These are phyloP conservation scores for Ganoderma boninense DNA, from an alignment of 1,284 basidiomycete genomes.

Conservation along the genomic window DNA sequence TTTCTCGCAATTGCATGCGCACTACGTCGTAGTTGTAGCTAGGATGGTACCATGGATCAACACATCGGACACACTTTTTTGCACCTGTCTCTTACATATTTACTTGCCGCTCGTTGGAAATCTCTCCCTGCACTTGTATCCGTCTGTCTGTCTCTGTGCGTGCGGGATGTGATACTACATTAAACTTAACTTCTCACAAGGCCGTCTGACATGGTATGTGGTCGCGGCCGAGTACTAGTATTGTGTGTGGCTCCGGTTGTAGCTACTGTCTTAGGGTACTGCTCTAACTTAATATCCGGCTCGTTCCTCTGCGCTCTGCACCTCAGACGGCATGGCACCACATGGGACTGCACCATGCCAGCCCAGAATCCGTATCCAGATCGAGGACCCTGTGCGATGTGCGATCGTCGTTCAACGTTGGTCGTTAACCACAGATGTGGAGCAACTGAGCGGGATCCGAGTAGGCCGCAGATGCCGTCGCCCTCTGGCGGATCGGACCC, in stretches of 20 bases:
- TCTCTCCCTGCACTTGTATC: background rate
- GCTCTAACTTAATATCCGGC: slow-evolving; percentile 24
- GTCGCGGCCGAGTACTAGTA: background rate
- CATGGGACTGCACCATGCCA: background rate
- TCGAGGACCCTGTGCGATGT: background rate
- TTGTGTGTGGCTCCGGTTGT: slow-evolving; percentile 17
- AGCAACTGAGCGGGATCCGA: slow-evolving; percentile 1
- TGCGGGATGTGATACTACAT: slow-evolving; percentile 9
- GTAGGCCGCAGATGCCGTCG: background rate
- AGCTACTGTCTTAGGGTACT: slow-evolving; percentile 29
- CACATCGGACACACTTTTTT: slow-evolving; percentile 21
- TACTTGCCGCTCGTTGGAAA: slow-evolving; percentile 18
- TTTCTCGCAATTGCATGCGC: slow-evolving; percentile 7
- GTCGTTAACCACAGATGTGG: background rate
- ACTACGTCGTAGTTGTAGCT: slow-evolving; percentile 11
- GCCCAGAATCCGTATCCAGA: background rate
- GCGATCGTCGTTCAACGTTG: no score
- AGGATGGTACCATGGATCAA: slow-evolving; percentile 19
- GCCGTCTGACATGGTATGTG: background rate
- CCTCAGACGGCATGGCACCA: background rate
- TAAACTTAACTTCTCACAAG: background rate
- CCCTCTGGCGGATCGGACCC: slow-evolving; percentile 5
- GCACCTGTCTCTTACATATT: slow-evolving; percentile 17
- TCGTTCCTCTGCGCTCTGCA: background rate
- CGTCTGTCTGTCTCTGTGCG: background rate